Evolutionary conservation across 1,284 basidiomycete genomes (phyloP), one percentile per base, ranked within the genome.

Genomic region (Puccinia triticina): DNA sequence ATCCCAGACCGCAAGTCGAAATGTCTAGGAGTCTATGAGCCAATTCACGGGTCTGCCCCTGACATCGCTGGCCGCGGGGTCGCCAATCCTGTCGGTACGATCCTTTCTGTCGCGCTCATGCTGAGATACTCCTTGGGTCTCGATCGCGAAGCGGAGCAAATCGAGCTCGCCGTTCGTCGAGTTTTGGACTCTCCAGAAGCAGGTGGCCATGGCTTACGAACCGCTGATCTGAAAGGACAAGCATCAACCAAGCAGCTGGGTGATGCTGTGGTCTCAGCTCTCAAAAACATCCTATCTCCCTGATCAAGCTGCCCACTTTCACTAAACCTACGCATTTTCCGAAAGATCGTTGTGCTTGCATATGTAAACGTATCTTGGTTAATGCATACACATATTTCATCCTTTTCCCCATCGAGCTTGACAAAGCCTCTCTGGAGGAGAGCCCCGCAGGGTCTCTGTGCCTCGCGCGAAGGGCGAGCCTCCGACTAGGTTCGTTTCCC

Each of bases 61-160:
- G 96, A 98, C 86, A 98, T 98, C 85, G 95, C 96, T 10, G 95
- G 95, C 1, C 89, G 94, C 87, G 94, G 94, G 46, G 95, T 98
- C 85, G 96, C 96, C 84, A 99, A 98, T 88, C 96, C 96, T 46
- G 91, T 99, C 85, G 97, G 96, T 75, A 98, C 96, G 23, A 98
- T 99, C 87, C 92, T 99, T 82, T 97, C 95, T 81, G 94, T 93
- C 5, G 96, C 96, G 2, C 92, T 99, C 92, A 92, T 98, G 83
- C 90, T 98, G 80, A 91, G 96, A 74, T 99, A 98, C 88, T 98
- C 96, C 59, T 91, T 98, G 53, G 94, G 94, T 34, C 90, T 95
- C 82, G 93, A 94, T 83, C 90, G 90, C 84, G 91, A 93, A 85
- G 96, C 96, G 1, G 89, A 90, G 73, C 91, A 93, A 37, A 92